Conservation (phyloP, 179 eudicot species). For the Vitellaria paradoxa region DNA sequence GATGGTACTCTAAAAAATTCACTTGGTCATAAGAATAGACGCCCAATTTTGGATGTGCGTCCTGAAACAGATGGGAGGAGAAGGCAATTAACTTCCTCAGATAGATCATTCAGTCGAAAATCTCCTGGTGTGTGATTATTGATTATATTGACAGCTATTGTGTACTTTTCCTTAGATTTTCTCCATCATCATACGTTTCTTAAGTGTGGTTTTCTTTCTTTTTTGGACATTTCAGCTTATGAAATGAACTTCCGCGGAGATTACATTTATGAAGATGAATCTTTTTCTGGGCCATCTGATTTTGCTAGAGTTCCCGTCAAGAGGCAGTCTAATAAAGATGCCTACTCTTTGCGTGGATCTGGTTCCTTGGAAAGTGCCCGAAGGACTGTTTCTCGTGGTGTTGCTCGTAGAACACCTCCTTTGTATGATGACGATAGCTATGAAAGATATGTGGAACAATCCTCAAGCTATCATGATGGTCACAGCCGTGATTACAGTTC, state of each 20-base stretch:
- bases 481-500: conserved; percentile 4
- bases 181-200: neutral
- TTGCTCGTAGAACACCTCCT: neutral
- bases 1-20: neutral
- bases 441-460: conserved; percentile 3
- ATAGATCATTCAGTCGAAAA: conserved; percentile 1
- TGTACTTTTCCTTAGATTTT: neutral
- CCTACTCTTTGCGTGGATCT: conserved; percentile 9
- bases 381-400: conserved; percentile 2
- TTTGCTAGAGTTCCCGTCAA: neutral
- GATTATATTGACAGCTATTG: neutral
- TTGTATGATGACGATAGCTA: conserved; percentile 9
- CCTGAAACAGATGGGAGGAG: conserved; percentile 2
- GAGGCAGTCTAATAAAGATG: conserved; percentile 4
- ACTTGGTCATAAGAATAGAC: neutral
- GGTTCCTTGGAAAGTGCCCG: conserved; percentile 5
- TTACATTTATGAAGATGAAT: conserved; percentile 4
- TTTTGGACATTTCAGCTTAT: conserved; percentile 7
- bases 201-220: too few relatives aligned
- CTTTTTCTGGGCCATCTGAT: conserved; percentile 10
- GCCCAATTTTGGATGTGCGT: neutral
- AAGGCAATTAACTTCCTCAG: neutral
- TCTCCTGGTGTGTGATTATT: conserved; percentile 6
- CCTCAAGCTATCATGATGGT: neutral
- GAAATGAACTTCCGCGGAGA: neutral